Conservation (phyloP, 202 grass and related monocot genomes). For the Eragrostis tef region DNA sequence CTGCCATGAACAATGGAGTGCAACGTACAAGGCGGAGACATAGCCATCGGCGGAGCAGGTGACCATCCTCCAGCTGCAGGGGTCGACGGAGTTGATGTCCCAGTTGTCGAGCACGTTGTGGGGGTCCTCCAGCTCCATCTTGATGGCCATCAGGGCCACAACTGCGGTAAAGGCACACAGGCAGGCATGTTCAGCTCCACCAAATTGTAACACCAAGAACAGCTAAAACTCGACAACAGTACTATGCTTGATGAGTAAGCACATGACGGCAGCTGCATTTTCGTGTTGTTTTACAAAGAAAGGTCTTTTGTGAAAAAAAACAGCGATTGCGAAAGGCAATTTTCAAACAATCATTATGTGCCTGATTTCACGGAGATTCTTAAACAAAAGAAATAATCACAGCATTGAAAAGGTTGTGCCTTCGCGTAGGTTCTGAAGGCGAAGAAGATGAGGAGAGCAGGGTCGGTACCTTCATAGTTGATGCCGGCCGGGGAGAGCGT, state of each 20-base stretch:
- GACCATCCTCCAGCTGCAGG: slow-evolving; percentile 99
- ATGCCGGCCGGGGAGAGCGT: slow-evolving; percentile 66
- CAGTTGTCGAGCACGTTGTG: slow-evolving; percentile 91
- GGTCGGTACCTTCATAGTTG: slow-evolving; percentile 62
- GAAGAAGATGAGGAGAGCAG: background rate
- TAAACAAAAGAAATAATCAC: background rate
- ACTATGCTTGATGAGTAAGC: background rate
- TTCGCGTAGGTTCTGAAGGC: background rate
- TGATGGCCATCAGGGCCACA: slow-evolving; percentile 90
- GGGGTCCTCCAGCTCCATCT: slow-evolving; percentile 74
- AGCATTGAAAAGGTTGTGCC: background rate
- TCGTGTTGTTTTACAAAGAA: background rate
- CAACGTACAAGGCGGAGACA: slow-evolving; percentile 80
- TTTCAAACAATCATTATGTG: background rate
- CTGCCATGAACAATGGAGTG: background rate
- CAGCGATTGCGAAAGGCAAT: no score
- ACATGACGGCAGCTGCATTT: slow-evolving; percentile 21
- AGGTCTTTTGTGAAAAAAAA: slow-evolving; percentile 34
- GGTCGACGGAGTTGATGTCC: slow-evolving; percentile 97
- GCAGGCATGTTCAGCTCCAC: slow-evolving; percentile 11
- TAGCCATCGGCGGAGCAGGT: slow-evolving; percentile 86
- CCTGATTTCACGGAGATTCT: background rate
- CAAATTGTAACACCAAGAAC: slow-evolving; percentile 28
- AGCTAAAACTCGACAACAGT: background rate
- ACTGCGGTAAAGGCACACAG: slow-evolving; percentile 54